Evolutionary conservation across 2,329 filamentous ascomycete species (phyloP).

Genomic region (Chrysosporium queenslandicum): DNA sequence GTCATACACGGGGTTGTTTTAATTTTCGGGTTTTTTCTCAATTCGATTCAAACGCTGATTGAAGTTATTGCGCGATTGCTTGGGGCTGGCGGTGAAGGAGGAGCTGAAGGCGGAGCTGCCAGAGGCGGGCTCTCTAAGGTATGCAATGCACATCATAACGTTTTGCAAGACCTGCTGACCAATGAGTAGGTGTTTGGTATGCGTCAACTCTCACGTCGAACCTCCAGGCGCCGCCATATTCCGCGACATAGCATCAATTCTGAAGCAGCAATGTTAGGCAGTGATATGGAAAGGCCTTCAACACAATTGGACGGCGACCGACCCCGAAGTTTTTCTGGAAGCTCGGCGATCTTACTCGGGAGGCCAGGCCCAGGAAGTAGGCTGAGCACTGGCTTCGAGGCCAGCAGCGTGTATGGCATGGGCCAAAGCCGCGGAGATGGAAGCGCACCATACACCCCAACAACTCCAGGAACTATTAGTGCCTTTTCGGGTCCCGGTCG

Average conservation of each 20-base stretch:
- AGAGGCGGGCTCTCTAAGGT: slow-evolving; percentile 74
- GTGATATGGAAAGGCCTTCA: slow-evolving; percentile 56
- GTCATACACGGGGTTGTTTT: slow-evolving; percentile 75
- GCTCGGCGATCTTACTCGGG: slow-evolving; percentile 52
- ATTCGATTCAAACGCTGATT: slow-evolving; percentile 78
- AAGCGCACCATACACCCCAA: slow-evolving; percentile 56
- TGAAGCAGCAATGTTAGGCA: slow-evolving; percentile 66
- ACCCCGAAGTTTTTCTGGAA: slow-evolving; percentile 51
- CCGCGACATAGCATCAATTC: slow-evolving; percentile 75
- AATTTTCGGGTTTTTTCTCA: slow-evolving; percentile 85
- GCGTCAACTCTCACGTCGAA: slow-evolving; percentile 70
- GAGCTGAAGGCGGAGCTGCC: slow-evolving; percentile 51
- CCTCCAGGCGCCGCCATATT: slow-evolving; percentile 52
- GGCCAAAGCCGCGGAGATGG: slow-evolving; percentile 47
- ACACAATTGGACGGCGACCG: slow-evolving; percentile 45
- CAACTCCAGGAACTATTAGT: slow-evolving; percentile 61
- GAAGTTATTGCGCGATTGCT: slow-evolving; percentile 76
- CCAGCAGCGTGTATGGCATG: slow-evolving; percentile 38
- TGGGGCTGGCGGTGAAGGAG: slow-evolving; percentile 65
- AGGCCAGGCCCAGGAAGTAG: slow-evolving; percentile 39
- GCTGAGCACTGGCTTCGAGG: slow-evolving; percentile 46
- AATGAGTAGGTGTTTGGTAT: slow-evolving; percentile 64
- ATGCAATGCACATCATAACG: slow-evolving; percentile 15
- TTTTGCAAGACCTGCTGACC: neutral
- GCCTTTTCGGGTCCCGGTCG: slow-evolving; percentile 57